Percentiles rank a stretch among this genome's conserved stretches.
These are phyloP conservation scores for Penicillium riverlandense DNA, from an alignment of 495 filamentous ascomycete species.

Conservation along the genomic window DNA sequence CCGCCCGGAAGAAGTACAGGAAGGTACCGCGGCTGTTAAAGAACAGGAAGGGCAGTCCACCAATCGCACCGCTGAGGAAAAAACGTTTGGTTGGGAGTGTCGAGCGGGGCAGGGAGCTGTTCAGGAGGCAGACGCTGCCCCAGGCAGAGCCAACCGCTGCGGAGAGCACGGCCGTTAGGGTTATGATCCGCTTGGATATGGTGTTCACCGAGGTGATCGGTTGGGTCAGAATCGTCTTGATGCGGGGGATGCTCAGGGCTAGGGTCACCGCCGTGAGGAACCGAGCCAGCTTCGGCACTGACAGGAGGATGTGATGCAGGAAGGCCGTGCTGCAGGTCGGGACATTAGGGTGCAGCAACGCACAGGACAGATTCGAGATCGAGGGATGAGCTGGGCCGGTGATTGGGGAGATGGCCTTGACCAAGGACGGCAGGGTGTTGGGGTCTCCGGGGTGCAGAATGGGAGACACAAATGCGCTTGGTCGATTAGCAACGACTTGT, in stretches of 20 bases:
- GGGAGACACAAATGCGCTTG: conserved; percentile 65
- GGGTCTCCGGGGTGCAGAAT: conserved; percentile 71
- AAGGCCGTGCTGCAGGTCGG: conserved; percentile 83
- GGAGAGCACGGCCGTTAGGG: conserved; percentile 66
- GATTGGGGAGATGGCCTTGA: conserved; percentile 66
- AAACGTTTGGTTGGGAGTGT: conserved; percentile 76
- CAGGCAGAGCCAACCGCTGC: conserved; percentile 73
- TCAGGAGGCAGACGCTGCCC: conserved; percentile 83
- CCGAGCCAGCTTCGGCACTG: conserved; percentile 70
- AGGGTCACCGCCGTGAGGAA: conserved; percentile 67
- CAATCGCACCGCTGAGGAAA: conserved; percentile 80
- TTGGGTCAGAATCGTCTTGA: conserved; percentile 54
- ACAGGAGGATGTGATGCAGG: conserved; percentile 70
- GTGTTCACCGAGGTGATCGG: conserved; percentile 58
- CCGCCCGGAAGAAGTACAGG: conserved; percentile 63
- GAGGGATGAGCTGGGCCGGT: conserved; percentile 78
- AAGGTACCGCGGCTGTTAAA: conserved; percentile 60
- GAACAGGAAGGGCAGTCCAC: conserved; percentile 71
- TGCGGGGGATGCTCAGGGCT: conserved; percentile 59
- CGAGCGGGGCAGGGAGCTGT: conserved; percentile 63
- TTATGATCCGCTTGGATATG: conserved; percentile 55
- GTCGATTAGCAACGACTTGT: no score
- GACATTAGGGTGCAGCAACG: conserved; percentile 80
- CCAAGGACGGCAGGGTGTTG: conserved; percentile 54
- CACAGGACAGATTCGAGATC: conserved; percentile 77